Base-by-base conservation (phyloP, 2,329 filamentous ascomycete species). In the Hypoxylon sp. region DNA sequence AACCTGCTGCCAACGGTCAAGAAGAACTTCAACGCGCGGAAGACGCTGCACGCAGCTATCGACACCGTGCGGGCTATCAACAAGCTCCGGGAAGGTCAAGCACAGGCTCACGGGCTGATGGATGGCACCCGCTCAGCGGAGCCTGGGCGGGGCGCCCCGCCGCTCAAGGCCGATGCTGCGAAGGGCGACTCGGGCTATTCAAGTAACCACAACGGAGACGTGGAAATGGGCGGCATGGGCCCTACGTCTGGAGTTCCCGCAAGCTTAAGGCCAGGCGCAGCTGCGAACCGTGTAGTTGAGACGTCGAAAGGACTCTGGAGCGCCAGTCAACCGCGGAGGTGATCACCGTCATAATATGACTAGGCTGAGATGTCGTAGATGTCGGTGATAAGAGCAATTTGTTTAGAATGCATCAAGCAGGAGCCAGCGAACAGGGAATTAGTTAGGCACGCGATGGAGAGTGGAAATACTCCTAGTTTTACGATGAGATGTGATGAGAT, bases 11-110 rank as follows among this genome's bases (percentile, higher is more conserved):
- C 89, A 7, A 88, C 87, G 6, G 89, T 92, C 77, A 90, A 91
- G 85, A 91, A 91, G 86, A 92, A 92, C 82, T 92, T 92, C 82
- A 92, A 92, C 74, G 89, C 89, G 46, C 84, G 89, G 63, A 84
- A 89, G 74, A 92, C 89, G 29, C 82, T 92, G 54, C 89, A 92
- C 74, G 89, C 90, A 32, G 89, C 90, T 62, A 92, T 92, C 77
- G 89, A 92, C 77, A 92, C 89, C 1, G 89, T 92, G 52, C 84
- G 90, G 53, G 89, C 89, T 35, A 92, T 92, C 77, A 91, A 92
- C 80, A 92, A 91, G 81, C 80, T 92, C 51, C 85, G 89, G 64
- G 89, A 91, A 78, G 87, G 88, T 1, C 87, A 89, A 73, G 64
- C 73, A 15, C 82, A 86, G 69, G 76, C 77, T 29, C 80, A 84